These are phyloP conservation scores for Stephania japonica DNA, from an alignment of 164 flowering plant species.

Conservation along the genomic window DNA sequence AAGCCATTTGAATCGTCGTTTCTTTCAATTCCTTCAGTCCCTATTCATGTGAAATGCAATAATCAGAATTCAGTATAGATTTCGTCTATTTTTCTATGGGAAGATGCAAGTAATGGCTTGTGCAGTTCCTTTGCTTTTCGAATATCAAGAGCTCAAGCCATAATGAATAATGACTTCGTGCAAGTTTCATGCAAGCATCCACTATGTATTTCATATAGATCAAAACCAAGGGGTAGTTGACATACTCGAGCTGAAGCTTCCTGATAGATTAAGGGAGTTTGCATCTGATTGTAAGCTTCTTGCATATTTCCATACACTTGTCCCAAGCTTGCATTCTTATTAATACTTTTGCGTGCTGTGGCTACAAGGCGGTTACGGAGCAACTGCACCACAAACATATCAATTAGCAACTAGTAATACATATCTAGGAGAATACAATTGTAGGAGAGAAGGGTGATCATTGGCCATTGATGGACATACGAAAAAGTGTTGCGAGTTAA, in stretches of 20 bases:
- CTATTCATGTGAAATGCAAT: slow-evolving; percentile 24
- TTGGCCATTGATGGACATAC: too few species aligned
- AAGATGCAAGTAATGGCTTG: too few species aligned
- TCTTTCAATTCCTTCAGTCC: slow-evolving; percentile 85
- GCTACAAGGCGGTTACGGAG: slow-evolving; percentile 80
- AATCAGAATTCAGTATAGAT: not conserved
- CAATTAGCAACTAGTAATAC: not conserved
- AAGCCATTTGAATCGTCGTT: slow-evolving; percentile 81
- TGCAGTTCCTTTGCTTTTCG: not conserved
- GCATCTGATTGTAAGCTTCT: slow-evolving; percentile 92
- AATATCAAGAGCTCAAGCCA: not conserved
- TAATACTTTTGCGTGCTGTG: slow-evolving; percentile 66
- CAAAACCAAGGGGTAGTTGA: not conserved
- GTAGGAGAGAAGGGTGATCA: too few species aligned
- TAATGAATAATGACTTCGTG: not conserved
- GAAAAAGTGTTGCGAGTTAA: too few species aligned
- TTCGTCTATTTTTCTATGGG: too few species aligned
- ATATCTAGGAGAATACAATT: not conserved
- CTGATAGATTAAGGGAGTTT: slow-evolving; percentile 87
- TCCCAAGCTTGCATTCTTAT: slow-evolving; percentile 76
- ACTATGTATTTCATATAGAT: not conserved
- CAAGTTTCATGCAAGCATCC: not conserved
- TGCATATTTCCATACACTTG: slow-evolving; percentile 93
- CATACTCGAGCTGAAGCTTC: slow-evolving; percentile 49
- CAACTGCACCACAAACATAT: slow-evolving; percentile 41